These are phyloP conservation scores for Fusarium illudens DNA, from an alignment of 2,329 filamentous ascomycete genomes.

Conservation along the genomic window DNA sequence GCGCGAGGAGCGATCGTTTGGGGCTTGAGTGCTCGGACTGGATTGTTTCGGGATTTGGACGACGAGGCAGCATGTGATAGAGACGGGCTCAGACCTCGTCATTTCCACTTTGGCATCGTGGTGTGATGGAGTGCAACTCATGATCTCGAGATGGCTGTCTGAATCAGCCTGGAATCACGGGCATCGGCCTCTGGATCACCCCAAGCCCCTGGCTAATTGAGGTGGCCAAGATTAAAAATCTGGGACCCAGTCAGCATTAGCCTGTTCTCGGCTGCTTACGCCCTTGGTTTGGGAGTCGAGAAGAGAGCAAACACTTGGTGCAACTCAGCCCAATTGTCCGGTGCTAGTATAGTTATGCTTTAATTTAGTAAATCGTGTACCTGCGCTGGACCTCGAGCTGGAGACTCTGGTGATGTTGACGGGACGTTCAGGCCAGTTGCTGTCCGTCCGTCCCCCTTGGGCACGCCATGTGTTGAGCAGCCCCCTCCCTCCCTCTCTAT, in stretches of 20 bases:
- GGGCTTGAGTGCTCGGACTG: neutral
- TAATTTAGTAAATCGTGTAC: neutral
- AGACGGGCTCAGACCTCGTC: neutral
- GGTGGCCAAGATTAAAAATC: neutral
- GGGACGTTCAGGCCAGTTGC: neutral
- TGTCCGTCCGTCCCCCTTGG: neutral
- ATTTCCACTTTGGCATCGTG: conserved; percentile 5
- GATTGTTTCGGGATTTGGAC: neutral
- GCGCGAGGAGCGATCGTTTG: neutral
- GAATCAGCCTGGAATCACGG: conserved; percentile 4
- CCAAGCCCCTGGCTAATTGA: neutral
- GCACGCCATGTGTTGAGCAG: neutral
- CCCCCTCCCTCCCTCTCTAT: neutral
- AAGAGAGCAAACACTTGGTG: neutral
- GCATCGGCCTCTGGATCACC: neutral
- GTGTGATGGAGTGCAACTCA: neutral
- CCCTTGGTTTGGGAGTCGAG: neutral
- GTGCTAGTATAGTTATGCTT: neutral
- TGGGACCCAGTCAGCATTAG: neutral
- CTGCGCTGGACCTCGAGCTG: neutral
- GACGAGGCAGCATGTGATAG: neutral
- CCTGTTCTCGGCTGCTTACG: neutral
- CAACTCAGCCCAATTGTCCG: neutral
- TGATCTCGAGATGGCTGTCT: conserved; percentile 1
- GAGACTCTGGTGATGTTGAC: neutral